These are phyloP conservation scores for Miscanthus lutarioriparius DNA, from an alignment of 176 grass and related monocot species.

Conservation along the genomic window DNA sequence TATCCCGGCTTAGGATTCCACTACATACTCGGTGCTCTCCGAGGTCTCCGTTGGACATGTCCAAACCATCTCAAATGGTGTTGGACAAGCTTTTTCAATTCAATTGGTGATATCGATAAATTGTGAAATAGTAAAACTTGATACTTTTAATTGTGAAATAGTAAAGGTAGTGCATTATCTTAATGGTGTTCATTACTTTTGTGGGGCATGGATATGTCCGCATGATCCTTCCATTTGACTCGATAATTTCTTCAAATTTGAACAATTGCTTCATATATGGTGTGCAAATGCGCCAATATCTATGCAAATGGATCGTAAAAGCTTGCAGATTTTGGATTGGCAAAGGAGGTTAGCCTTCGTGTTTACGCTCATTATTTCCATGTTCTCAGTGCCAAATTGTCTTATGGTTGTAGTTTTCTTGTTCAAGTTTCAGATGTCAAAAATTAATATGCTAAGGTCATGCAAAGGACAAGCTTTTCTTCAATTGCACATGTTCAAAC, in stretches of 20 bases:
- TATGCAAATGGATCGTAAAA: slow-evolving; percentile 99
- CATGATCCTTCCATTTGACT: slow-evolving; percentile 17
- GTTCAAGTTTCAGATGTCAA: slow-evolving; percentile 77
- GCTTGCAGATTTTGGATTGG: slow-evolving; percentile 97
- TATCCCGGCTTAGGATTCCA: no score
- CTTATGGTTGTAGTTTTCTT: slow-evolving; percentile 37
- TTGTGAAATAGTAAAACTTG: no score
- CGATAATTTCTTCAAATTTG: not conserved
- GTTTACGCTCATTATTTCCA: slow-evolving; percentile 30
- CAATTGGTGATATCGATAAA: no score
- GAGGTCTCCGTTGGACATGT: no score
- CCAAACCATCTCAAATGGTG: no score
- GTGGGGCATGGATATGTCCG: not conserved
- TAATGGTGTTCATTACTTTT: not conserved
- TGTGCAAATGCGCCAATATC: slow-evolving; percentile 96
- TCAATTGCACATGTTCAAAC: no score
- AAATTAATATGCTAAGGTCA: slow-evolving; percentile 88
- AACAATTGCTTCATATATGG: slow-evolving; percentile 60
- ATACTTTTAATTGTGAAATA: not conserved
- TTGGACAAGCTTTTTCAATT: no score
- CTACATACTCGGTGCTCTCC: no score
- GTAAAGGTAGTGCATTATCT: not conserved
- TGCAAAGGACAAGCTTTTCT: no score
- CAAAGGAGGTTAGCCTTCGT: slow-evolving; percentile 76
- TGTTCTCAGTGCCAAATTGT: slow-evolving; percentile 9